Conservation (phyloP, 2,329 filamentous ascomycete genomes). For the Graphilbum ipis-grandicollis region DNA sequence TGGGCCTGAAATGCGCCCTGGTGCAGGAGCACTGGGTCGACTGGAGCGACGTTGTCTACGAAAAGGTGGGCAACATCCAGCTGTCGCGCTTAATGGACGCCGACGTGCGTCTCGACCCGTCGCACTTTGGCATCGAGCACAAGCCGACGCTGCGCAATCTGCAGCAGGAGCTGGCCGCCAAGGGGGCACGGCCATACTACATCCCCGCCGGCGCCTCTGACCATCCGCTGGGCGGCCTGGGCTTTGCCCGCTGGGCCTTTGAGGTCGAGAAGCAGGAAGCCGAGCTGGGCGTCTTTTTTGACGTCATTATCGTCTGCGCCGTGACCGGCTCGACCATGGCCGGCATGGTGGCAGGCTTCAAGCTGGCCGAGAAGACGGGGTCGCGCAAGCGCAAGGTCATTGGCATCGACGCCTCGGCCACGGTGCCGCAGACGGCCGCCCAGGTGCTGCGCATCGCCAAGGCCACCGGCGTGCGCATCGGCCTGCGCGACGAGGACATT, state of each 20-base stretch:
- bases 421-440: conserved; percentile 40
- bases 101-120: conserved; percentile 41
- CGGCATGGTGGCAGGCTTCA: conserved; percentile 58
- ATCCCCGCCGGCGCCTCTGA: conserved; percentile 57
- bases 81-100: conserved; percentile 50
- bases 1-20: conserved; percentile 37
- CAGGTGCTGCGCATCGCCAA: conserved; percentile 52
- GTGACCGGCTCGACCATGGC: conserved; percentile 56
- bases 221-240: conserved; percentile 51
- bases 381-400: conserved; percentile 35
- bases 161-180: conserved; percentile 12
- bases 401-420: conserved; percentile 50
- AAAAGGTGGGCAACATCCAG: conserved; percentile 54
- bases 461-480: conserved; percentile 45
- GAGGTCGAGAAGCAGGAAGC: conserved; percentile 49
- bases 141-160: conserved; percentile 45
- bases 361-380: conserved; percentile 32
- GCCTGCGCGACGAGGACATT: conserved; percentile 40
- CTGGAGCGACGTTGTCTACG: conserved; percentile 40
- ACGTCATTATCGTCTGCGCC: conserved; percentile 50
- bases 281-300: conserved; percentile 45
- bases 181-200: conserved; percentile 43
- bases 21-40: conserved; percentile 56
- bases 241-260: conserved; percentile 55
- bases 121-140: conserved; percentile 50